phyloP scores from a whole-genome alignment of 345 rosid species.

The Lumnitzera racemosa region DNA sequence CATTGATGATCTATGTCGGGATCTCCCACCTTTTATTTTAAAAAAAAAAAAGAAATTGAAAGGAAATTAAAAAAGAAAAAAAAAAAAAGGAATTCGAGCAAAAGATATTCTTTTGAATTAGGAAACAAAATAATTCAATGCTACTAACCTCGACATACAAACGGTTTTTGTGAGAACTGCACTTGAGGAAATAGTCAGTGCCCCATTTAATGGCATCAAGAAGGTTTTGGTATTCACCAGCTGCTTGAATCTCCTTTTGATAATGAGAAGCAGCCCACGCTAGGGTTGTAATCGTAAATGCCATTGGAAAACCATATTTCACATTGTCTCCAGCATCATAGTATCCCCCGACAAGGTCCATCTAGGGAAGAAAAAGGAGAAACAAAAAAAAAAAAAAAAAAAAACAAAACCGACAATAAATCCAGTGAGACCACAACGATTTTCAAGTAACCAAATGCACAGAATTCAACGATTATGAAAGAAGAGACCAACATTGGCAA shows the following conservation, averaged over 20 bases:
- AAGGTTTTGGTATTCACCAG: slow-evolving; percentile 45
- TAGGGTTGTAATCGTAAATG: slow-evolving; percentile 74
- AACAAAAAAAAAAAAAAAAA: too few species aligned
- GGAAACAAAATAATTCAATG: too few species aligned
- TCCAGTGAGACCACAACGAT: too few species aligned
- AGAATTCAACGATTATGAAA: too few species aligned
- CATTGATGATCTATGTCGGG: slow-evolving; percentile 67
- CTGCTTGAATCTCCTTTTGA: slow-evolving; percentile 32
- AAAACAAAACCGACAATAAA: not conserved
- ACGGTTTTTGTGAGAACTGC: slow-evolving; percentile 27
- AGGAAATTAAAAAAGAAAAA: too few species aligned
- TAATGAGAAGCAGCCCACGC: slow-evolving; percentile 66
- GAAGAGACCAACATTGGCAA: slow-evolving; percentile 33
- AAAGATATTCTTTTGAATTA: too few species aligned
- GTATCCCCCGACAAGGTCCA: slow-evolving; percentile 77
- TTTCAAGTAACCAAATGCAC: too few species aligned
- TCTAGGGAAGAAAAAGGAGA: slow-evolving; percentile 18
- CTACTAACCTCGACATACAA: slow-evolving; percentile 62
- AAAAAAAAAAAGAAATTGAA: too few species aligned
- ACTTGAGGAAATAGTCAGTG: slow-evolving; percentile 82
- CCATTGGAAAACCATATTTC: slow-evolving; percentile 86
- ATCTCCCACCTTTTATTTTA: slow-evolving; percentile 55
- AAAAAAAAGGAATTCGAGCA: too few species aligned
- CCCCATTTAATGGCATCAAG: slow-evolving; percentile 74
- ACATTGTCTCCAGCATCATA: slow-evolving; percentile 95